A percentile compares a stretch with the other conserved stretches of the same genome.
Conservation (phyloP, 2,329 filamentous ascomycete genomes). For the Cercospora zeina region DNA sequence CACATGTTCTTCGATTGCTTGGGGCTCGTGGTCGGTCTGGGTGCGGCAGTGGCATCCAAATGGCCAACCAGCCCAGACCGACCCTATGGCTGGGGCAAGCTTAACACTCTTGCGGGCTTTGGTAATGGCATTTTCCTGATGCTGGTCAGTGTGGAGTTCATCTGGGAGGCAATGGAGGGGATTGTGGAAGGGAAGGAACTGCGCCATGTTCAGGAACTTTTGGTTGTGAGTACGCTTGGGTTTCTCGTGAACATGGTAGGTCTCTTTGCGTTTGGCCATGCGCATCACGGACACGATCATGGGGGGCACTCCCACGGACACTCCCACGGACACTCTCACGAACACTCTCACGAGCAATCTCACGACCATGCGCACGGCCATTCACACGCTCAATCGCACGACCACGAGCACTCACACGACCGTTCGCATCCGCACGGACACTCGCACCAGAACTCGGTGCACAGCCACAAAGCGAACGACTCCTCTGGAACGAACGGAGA, state of each 20-base stretch:
- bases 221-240: slow-evolving; percentile 83
- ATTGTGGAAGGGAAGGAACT: slow-evolving; percentile 81
- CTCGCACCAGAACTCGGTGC: slow-evolving; percentile 13
- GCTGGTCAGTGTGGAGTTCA: slow-evolving; percentile 93
- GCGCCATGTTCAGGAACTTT: slow-evolving; percentile 78
- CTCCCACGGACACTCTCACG: slow-evolving; percentile 38
- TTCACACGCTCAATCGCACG: slow-evolving; percentile 26
- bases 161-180: slow-evolving; percentile 88
- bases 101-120: slow-evolving; percentile 93
- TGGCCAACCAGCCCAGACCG: slow-evolving; percentile 89
- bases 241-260: slow-evolving; percentile 89
- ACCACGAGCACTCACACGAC: slow-evolving; percentile 34
- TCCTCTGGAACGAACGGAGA: slow-evolving; percentile 21
- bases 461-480: slow-evolving; percentile 20
- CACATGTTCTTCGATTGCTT: slow-evolving; percentile 99
- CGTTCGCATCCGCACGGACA: slow-evolving; percentile 51
- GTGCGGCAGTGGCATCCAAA: slow-evolving; percentile 92
- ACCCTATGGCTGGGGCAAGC: slow-evolving; percentile 94
- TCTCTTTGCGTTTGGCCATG: slow-evolving; percentile 75
- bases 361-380: slow-evolving; percentile 36
- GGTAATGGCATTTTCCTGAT: slow-evolving; percentile 94
- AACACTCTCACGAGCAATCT: slow-evolving; percentile 39
- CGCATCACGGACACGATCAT: slow-evolving; percentile 50
- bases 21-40: slow-evolving; percentile 82
- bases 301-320: slow-evolving; percentile 42